Base-by-base conservation (phyloP, 495 filamentous ascomycete genomes). In the Patellaria atrata region DNA sequence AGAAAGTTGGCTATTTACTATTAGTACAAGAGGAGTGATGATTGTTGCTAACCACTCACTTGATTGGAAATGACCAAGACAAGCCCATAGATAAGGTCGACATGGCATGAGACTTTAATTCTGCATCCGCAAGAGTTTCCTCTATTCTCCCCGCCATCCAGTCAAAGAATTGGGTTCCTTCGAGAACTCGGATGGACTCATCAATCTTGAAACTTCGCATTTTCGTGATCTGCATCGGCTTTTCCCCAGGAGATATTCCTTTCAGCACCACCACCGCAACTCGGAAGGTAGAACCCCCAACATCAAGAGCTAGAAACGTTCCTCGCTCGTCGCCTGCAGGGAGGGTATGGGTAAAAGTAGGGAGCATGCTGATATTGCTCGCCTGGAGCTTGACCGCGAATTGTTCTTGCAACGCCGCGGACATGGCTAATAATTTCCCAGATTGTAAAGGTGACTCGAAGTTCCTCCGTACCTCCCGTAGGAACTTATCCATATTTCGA, bases 11-110 rank as follows among this genome's bases (percentile, higher is more conserved):
- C 61, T 64, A 26, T n/a, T n/a, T n/a, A n/a, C n/a, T n/a, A n/a
- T n/a, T n/a, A n/a, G n/a, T n/a, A n/a, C n/a, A n/a, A n/a, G n/a
- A n/a, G n/a, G n/a, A n/a, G n/a, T n/a, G n/a, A n/a, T n/a, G n/a
- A n/a, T n/a, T n/a, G n/a, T n/a, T n/a, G n/a, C n/a, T n/a, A n/a
- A n/a, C 14, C 12, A 53, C 61, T 37, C 64, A 74, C 50, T 78
- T 70, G 30, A 79, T 63, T 3, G 75, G 75, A 53, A 79, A 78
- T 1, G 73, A 75, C 75, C 75, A 79, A 9, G 75, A 70, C 40
- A 79, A 42, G 1, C 75, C 75, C 58, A 77, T 71, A 13, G 59
- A 59, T 28, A 77, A 49, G 0, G 62, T 56, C 8, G 33, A 40
- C 18, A 31, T 52, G 28, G 38, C 44, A 17, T 47, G 47, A 38